A percentile compares a stretch with the other conserved stretches of the same genome.
Conservation (phyloP, 2,329 filamentous ascomycete genomes). For the Grosmannia clavigera region DNA sequence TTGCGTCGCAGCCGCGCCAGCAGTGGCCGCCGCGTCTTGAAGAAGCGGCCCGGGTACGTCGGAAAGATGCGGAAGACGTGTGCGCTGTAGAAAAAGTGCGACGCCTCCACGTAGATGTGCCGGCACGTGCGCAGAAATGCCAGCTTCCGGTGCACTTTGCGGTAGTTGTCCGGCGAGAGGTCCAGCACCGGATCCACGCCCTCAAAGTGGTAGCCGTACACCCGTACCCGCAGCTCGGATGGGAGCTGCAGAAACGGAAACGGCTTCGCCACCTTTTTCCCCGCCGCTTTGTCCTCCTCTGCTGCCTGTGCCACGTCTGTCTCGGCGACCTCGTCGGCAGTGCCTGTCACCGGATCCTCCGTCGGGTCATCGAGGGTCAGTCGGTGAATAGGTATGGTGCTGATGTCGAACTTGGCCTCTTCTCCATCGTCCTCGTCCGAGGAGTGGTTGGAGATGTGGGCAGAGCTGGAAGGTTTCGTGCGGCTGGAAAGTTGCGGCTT, state of each 20-base stretch:
- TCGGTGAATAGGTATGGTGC: slow-evolving; percentile 25
- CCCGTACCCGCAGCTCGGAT: slow-evolving; percentile 54
- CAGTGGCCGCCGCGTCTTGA: slow-evolving; percentile 62
- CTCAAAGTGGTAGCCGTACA: slow-evolving; percentile 53
- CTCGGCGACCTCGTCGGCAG: neutral
- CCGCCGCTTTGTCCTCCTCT: neutral
- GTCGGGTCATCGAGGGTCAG: slow-evolving; percentile 27
- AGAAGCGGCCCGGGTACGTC: slow-evolving; percentile 49
- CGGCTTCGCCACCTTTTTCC: slow-evolving; percentile 20
- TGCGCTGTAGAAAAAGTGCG: slow-evolving; percentile 52
- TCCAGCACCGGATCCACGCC: slow-evolving; percentile 45
- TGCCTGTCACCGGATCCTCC: neutral
- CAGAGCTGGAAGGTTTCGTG: slow-evolving; percentile 25
- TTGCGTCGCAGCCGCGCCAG: slow-evolving; percentile 50
- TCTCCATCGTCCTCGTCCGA: slow-evolving; percentile 24
- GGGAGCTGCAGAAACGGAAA: slow-evolving; percentile 59
- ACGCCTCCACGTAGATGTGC: slow-evolving; percentile 50
- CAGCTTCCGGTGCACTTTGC: slow-evolving; percentile 46
- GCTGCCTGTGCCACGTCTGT: neutral
- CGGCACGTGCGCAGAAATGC: slow-evolving; percentile 48
- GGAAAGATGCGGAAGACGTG: slow-evolving; percentile 56
- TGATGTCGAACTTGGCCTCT: slow-evolving; percentile 18
- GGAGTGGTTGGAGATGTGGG: slow-evolving; percentile 20
- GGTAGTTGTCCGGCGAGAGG: slow-evolving; percentile 54
- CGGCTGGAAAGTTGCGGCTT: slow-evolving; percentile 20